phyloP scores from a whole-genome alignment of 2,329 filamentous ascomycete species.

The Aspergillus intermedius region DNA sequence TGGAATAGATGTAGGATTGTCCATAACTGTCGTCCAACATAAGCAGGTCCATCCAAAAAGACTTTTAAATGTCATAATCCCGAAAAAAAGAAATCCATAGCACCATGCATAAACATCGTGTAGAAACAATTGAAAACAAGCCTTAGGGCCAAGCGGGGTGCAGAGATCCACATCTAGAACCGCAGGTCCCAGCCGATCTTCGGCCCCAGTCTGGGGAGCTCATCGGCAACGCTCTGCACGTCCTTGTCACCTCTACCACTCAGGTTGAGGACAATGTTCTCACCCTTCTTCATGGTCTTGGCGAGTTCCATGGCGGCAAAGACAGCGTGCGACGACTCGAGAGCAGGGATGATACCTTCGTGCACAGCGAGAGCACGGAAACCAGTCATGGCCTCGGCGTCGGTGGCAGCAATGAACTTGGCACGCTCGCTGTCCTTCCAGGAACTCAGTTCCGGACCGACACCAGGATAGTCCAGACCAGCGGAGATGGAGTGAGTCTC shows the following conservation, averaged over 20 bases:
- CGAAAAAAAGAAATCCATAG: background rate
- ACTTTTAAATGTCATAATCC: background rate
- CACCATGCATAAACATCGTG: background rate
- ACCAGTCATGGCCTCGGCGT: conserved; percentile 79
- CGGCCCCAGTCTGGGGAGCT: conserved; percentile 80
- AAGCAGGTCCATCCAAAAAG: background rate
- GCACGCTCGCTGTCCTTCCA: conserved; percentile 92
- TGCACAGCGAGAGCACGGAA: conserved; percentile 80
- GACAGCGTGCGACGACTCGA: conserved; percentile 90
- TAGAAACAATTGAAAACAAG: background rate
- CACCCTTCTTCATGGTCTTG: conserved; percentile 80
- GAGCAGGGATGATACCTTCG: conserved; percentile 93
- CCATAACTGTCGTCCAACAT: no score
- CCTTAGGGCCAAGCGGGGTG: background rate
- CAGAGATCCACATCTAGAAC: conserved; percentile 32
- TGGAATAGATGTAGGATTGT: no score
- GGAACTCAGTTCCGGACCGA: conserved; percentile 80
- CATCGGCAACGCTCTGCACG: conserved; percentile 94
- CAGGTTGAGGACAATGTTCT: conserved; percentile 90
- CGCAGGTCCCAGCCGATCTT: conserved; percentile 70
- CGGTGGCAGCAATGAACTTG: conserved; percentile 83
- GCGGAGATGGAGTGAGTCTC: conserved; percentile 97
- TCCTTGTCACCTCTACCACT: conserved; percentile 96
- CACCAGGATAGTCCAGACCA: conserved; percentile 93
- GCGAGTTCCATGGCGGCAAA: conserved; percentile 83